A percentile compares a stretch with the other conserved stretches of the same genome.
Evolutionary conservation across 352 stramenopile species (phyloP).

Genomic region (Globisporangium polare): DNA sequence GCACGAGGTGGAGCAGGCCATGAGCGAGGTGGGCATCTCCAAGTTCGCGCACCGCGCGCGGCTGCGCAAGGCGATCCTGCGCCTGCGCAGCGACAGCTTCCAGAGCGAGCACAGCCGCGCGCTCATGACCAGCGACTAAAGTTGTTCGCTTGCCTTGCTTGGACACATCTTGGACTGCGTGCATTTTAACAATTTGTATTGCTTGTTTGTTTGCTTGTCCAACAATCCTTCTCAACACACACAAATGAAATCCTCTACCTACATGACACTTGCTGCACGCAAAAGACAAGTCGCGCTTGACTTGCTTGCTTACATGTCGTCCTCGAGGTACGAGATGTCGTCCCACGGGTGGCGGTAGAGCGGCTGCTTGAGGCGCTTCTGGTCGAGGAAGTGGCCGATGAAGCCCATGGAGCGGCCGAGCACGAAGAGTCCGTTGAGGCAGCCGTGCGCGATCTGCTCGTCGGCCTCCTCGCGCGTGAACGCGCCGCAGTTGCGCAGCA

Average conservation of each 20-base stretch:
- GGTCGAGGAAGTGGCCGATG: constrained; percentile 96
- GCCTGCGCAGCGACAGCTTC: constrained; percentile 22
- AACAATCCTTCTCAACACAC: neutral
- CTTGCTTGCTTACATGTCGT: constrained; percentile 49
- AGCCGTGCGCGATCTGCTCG: constrained; percentile 94
- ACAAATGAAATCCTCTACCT: neutral
- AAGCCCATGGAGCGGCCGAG: constrained; percentile 86
- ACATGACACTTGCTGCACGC: neutral
- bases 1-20: constrained; percentile 64
- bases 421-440: constrained; percentile 94
- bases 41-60: constrained; percentile 73
- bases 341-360: constrained; percentile 97
- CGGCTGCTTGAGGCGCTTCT: constrained; percentile 97
- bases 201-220: neutral
- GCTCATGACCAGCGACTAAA: constrained; percentile 20
- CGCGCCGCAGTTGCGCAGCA: constrained; percentile 90
- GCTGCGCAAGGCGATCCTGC: constrained; percentile 66
- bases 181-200: neutral
- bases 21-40: constrained; percentile 71
- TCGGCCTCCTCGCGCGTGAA: constrained; percentile 91
- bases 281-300: neutral
- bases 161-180: neutral
- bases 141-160: neutral
- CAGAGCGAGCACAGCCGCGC: constrained; percentile 28
- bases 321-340: constrained; percentile 95